Conservation (phyloP, 2,329 filamentous ascomycete species). For the Aspergillus ochraceus region DNA sequence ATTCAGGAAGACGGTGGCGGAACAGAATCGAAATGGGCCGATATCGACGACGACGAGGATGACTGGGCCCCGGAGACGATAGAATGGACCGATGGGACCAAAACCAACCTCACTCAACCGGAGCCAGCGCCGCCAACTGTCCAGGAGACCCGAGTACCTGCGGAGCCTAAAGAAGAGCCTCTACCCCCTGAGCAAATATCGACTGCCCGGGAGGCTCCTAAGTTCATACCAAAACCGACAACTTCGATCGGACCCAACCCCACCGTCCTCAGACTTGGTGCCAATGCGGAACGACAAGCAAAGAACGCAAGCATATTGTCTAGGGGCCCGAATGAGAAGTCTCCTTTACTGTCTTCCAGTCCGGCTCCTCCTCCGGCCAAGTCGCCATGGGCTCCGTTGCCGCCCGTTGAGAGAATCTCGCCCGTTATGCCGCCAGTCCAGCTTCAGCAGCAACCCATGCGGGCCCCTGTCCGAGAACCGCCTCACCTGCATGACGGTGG, state of each 20-base stretch:
- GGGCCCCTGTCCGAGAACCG: constrained; percentile 55
- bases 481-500: constrained; percentile 56
- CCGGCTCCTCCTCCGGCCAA: constrained; percentile 67
- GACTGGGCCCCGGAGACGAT: constrained; percentile 69
- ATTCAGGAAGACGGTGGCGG: constrained; percentile 62
- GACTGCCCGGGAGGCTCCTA: constrained; percentile 26
- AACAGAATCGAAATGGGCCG: constrained; percentile 67
- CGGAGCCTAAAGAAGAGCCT: constrained; percentile 24
- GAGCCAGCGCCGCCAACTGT: constrained; percentile 24
- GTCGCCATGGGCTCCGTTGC: constrained; percentile 87
- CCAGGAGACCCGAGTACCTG: constrained; percentile 19
- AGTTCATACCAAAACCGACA: constrained; percentile 36
- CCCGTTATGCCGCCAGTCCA: constrained; percentile 59
- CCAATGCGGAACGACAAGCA: constrained; percentile 47
- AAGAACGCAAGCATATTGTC: constrained; percentile 45
- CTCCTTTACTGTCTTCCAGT: constrained; percentile 47
- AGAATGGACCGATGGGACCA: constrained; percentile 69
- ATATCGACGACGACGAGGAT: constrained; percentile 69
- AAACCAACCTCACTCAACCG: constrained; percentile 57
- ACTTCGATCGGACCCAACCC: constrained; percentile 51
- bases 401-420: constrained; percentile 78
- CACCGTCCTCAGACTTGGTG: constrained; percentile 50
- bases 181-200: constrained; percentile 24
- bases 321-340: constrained; percentile 56
- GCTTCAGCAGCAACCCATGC: constrained; percentile 44